A percentile compares a stretch with the other conserved stretches of the same genome.
Conservation (phyloP, 2,329 filamentous ascomycete genomes). For the Clonostachys solani region DNA sequence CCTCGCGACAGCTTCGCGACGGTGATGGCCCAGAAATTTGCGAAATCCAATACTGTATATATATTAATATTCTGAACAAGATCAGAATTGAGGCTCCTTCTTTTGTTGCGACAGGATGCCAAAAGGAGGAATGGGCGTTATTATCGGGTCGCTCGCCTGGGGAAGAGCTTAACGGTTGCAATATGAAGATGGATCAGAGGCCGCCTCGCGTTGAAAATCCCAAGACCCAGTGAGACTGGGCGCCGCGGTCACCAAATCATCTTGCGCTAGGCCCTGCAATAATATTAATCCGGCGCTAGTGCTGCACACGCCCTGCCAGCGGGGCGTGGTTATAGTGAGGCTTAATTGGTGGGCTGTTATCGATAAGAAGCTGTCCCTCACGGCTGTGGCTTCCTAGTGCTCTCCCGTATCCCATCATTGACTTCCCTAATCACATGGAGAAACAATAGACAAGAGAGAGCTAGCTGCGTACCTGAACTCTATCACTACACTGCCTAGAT, state of each 20-base stretch:
- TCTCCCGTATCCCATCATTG: too few species aligned
- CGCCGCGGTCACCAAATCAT: slow-evolving; percentile 32
- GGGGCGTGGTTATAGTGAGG: background rate
- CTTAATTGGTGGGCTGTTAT: too few species aligned
- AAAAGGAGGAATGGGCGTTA: background rate
- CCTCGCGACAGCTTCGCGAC: too few species aligned
- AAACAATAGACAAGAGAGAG: too few species aligned
- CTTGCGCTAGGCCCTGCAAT: slow-evolving; percentile 31
- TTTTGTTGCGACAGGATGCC: background rate
- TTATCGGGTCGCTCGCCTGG: background rate
- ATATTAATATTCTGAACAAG: background rate
- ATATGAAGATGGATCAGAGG: slow-evolving; percentile 5
- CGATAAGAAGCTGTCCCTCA: too few species aligned
- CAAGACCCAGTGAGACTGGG: slow-evolving; percentile 29
- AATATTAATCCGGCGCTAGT: slow-evolving; percentile 24
- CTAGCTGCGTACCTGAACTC: too few species aligned
- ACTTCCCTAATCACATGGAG: too few species aligned
- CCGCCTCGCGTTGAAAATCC: slow-evolving; percentile 32
- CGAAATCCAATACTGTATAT: too few species aligned
- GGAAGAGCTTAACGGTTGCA: too few species aligned
- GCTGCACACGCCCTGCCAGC: background rate
- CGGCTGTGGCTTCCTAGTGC: too few species aligned
- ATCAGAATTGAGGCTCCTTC: background rate
- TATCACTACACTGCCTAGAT: too few species aligned
- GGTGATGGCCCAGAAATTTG: too few species aligned